Percentiles rank a stretch among this genome's conserved stretches.
Conservation (phyloP, 108 stramenopile species). For the Nannochloropsis salina region DNA sequence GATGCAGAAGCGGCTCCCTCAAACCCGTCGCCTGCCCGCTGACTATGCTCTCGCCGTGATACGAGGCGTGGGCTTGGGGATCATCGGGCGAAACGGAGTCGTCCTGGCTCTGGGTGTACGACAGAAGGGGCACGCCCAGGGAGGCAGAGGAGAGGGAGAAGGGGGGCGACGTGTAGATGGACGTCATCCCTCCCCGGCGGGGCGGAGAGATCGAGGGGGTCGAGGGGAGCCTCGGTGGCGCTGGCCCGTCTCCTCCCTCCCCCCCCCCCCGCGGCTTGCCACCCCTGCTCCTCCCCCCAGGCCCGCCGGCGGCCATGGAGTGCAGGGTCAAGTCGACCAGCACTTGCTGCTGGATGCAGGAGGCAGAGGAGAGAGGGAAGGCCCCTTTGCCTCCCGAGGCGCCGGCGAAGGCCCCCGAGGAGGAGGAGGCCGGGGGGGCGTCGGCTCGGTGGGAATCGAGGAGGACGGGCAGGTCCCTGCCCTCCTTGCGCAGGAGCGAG, state of each 20-base stretch:
- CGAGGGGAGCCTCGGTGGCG: neutral
- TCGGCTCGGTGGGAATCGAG: neutral
- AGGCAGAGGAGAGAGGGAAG: neutral
- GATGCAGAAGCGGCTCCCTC: neutral
- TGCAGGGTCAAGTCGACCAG: neutral
- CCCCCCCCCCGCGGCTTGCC: neutral
- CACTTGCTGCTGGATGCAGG: slow-evolving; percentile 8
- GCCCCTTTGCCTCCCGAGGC: neutral
- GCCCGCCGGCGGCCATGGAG: neutral
- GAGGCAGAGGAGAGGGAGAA: neutral
- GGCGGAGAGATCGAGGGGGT: too few relatives aligned
- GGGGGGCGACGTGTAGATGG: neutral
- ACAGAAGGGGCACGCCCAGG: neutral
- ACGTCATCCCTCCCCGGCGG: neutral
- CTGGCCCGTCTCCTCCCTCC: neutral
- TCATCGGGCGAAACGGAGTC: neutral
- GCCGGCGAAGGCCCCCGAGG: neutral
- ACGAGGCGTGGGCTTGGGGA: neutral
- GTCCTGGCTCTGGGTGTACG: neutral
- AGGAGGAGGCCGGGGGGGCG: neutral
- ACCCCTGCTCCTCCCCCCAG: neutral
- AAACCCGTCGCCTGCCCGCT: neutral
- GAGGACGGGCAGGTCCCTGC: neutral
- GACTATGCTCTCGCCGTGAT: neutral
- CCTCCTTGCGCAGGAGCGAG: neutral